Evolutionary conservation across 2,329 filamentous ascomycete genomes (phyloP), one percentile per base, ranked within the genome.

Genomic region (Diaporthe ampelina): DNA sequence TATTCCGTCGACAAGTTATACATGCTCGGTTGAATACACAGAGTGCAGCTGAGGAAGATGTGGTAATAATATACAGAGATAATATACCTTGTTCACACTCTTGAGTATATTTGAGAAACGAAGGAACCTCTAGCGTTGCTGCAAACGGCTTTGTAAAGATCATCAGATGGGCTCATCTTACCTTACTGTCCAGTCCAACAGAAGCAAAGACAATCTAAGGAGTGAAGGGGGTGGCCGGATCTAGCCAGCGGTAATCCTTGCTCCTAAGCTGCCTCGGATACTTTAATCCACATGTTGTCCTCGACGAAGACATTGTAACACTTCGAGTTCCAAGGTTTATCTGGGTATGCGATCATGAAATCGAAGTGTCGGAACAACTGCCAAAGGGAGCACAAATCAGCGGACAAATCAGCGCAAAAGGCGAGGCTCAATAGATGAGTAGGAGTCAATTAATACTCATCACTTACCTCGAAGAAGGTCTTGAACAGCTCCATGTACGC

Each of bases 391-490:
- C 21, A 52, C 32, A 21, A 4, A 4, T 58, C 7, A 59, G 72
- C 65, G 32, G 17, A 5, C 8, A 32, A 10, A 21, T 17, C n/a
- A 6, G 40, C 35, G 7, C 4, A 17, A 13, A 67, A 9, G 29
- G 35, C 11, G 9, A 7, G n/a, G 0, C n/a, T 3, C 21, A 24
- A 17, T 4, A 10, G 15, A 52, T 6, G 29, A 15, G 7, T 10
- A 11, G 21, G 6, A 8, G 6, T 52, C 21, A 10, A 3, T 3
- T 10, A 4, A 7, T 52, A 5, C 7, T 7, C 4, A 29, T 7
- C 1, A 32, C 80, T 75, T 76, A 85, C 84, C 82, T 85, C 82
- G 32, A 84, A 81, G 59, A 85, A 78, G 2, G 59, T 50, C 17
- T 73, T 76, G 57, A 58, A 54, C 1, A 76, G n/a, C 45, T 76